These are phyloP conservation scores for Tubosaeta sp. DNA, from an alignment of 768 basidiomycete genomes.

Conservation along the genomic window DNA sequence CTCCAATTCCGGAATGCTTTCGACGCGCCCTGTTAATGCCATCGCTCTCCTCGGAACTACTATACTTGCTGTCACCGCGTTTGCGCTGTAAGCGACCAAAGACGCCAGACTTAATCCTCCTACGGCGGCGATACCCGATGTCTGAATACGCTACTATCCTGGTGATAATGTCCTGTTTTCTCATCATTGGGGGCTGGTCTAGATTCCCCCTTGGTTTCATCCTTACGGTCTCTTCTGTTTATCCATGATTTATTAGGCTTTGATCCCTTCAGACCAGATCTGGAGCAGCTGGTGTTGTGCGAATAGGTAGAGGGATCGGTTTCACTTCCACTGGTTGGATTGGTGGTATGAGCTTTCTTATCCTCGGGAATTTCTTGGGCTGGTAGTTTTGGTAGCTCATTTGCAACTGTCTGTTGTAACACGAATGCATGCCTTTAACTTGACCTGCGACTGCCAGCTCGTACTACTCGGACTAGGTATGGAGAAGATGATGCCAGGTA, in stretches of 20 bases:
- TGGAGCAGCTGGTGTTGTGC: conserved; percentile 9
- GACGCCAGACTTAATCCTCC: conserved; percentile 37
- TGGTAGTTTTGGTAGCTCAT: conserved; percentile 9
- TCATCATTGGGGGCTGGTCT: conserved; percentile 11
- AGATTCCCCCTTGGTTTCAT: conserved; percentile 1
- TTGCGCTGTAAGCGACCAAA: conserved; percentile 19
- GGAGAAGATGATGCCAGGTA: too few species aligned
- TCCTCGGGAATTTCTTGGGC: conserved; percentile 10
- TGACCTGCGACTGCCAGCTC: too few species aligned
- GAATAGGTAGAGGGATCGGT: conserved; percentile 1
- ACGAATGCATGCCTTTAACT: background rate
- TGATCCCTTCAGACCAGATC: conserved; percentile 7
- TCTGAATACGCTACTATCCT: conserved; percentile 17
- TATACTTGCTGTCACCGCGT: conserved; percentile 18
- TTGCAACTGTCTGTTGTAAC: conserved; percentile 11
- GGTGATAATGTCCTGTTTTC: conserved; percentile 15
- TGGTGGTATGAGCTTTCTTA: conserved; percentile 5
- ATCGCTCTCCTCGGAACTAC: conserved; percentile 21
- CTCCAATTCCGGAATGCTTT: conserved; percentile 23
- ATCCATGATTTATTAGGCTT: conserved; percentile 12
- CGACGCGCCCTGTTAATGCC: conserved; percentile 19
- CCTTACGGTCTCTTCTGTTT: conserved; percentile 4
- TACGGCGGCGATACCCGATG: conserved; percentile 33
- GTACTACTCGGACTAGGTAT: too few species aligned
- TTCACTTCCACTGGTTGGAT: conserved; percentile 15